Evolutionary conservation across 2,329 filamentous ascomycete species (phyloP), one percentile per base, ranked within the genome.

Genomic region (Orbilia oligospora): DNA sequence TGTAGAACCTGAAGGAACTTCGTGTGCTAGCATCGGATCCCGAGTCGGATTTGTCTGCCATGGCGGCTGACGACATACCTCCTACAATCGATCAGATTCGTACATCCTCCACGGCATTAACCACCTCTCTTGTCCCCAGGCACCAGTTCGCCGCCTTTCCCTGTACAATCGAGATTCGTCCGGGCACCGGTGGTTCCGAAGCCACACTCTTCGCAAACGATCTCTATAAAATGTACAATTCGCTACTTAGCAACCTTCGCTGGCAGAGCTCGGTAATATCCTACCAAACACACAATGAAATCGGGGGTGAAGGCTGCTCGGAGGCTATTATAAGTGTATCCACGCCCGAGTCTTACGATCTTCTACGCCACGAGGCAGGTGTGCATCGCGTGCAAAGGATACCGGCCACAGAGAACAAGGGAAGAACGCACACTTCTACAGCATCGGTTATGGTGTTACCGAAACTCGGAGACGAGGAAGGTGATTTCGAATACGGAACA

Each of bases 301-400:
- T 86, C 53, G 88, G 88, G 12, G 88, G 88, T 63, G 85, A 86
- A 8, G 87, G 88, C 5, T 87, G 98, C 1, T 90, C 92, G 70
- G 96, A 98, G 86, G 96, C 93, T 6, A 90, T 99, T 24, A 88
- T 99, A 27, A 94, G 97, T 84, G 87, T 99, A 41, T 89, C 91
- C 75, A 88, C 90, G 63, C 86, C 89, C 0, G 93, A 93, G 33
- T 91, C 94, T 22, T 99, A 97, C 84, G 93, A 92, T 77, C 83
- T 90, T 0, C 89, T 99, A 82, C 89, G 95, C 78, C 91, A 91
- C 81, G 96, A 99, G 85, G 93, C 95, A 2, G 96, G 96, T 36
- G 96, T 99, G 81, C 96, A 99, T 84, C 90, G 96, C 30, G 96
- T 99, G 0, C 96, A 99, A 86, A 90, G 96, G 27, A 91, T 99